phyloP scores from a whole-genome alignment of 805 yeast genomes.

The Yamadazyma phyllophila region DNA sequence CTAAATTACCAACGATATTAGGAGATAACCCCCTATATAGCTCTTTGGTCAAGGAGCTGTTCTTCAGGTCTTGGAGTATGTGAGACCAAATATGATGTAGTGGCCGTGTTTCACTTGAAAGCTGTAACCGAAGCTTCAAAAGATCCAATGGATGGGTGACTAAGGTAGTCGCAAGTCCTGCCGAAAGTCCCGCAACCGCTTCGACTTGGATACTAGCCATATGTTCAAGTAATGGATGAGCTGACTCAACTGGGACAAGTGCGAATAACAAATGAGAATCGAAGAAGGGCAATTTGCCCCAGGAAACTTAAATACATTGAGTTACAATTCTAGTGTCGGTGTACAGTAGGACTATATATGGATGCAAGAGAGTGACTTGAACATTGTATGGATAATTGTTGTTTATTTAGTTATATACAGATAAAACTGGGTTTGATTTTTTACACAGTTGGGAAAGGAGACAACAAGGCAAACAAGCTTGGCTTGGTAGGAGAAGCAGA shows the following conservation, averaged over 20 bases:
- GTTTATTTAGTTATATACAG: too few species aligned
- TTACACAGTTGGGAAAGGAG: slow-evolving; percentile 78
- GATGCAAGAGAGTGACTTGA: too few species aligned
- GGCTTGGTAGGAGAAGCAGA: slow-evolving; percentile 79
- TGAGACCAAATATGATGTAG: slow-evolving; percentile 1
- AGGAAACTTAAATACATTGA: too few species aligned
- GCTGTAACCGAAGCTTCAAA: slow-evolving; percentile 77
- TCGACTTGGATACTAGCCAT: slow-evolving; percentile 36
- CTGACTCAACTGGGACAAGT: background rate
- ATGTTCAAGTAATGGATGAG: background rate
- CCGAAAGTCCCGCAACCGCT: slow-evolving; percentile 66
- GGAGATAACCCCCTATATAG: slow-evolving; percentile 77
- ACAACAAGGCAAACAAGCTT: slow-evolving; percentile 67
- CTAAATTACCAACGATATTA: slow-evolving; percentile 77
- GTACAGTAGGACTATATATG: too few species aligned
- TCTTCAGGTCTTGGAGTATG: background rate
- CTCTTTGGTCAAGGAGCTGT: slow-evolving; percentile 1
- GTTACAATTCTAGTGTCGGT: too few species aligned
- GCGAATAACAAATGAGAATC: background rate
- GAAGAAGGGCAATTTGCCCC: background rate
- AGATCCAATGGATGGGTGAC: slow-evolving; percentile 89
- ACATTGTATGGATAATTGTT: too few species aligned
- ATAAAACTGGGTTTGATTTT: background rate
- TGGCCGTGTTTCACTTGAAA: slow-evolving; percentile 28
- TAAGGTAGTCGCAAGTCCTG: slow-evolving; percentile 79